A percentile compares a stretch with the other conserved stretches of the same genome.
phyloP scores from a whole-genome alignment of 495 filamentous ascomycete species.

The Sporormia fimetaria region DNA sequence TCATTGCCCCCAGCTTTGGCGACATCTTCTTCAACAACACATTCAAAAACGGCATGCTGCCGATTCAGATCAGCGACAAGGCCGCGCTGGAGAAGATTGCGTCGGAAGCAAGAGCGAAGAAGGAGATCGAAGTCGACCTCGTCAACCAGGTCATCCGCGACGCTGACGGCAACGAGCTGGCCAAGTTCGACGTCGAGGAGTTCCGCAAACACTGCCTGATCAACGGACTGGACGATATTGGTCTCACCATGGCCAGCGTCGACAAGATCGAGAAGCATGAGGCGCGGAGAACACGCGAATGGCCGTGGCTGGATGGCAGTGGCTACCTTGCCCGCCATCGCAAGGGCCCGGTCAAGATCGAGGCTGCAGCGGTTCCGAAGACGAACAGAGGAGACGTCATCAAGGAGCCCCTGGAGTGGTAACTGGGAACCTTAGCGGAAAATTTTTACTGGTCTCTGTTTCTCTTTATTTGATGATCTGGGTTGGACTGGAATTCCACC shows the following conservation, averaged over 20 bases:
- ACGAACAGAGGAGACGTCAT: constrained; percentile 81
- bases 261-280: constrained; percentile 82
- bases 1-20: constrained; percentile 86
- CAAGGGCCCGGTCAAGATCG: constrained; percentile 54
- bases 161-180: constrained; percentile 56
- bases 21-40: constrained; percentile 99
- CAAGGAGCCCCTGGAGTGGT: constrained; percentile 91
- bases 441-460: no score
- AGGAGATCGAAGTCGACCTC: constrained; percentile 86
- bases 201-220: constrained; percentile 91
- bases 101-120: constrained; percentile 68
- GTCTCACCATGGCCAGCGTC: constrained; percentile 82
- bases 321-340: constrained; percentile 67
- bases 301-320: constrained; percentile 85
- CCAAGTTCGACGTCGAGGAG: constrained; percentile 71
- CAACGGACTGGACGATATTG: constrained; percentile 95
- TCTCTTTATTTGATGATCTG: no score
- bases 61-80: constrained; percentile 61
- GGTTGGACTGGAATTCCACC: no score
- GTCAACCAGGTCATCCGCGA: constrained; percentile 74
- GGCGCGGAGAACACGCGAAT: constrained; percentile 57
- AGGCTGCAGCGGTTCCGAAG: constrained; percentile 74
- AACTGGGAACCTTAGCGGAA: constrained; percentile 25
- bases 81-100: constrained; percentile 57
- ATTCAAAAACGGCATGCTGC: constrained; percentile 99